Percentiles rank a stretch among this genome's conserved stretches.
Evolutionary conservation across 116 monocot species (phyloP).

Genomic region (Cymodocea nodosa): DNA sequence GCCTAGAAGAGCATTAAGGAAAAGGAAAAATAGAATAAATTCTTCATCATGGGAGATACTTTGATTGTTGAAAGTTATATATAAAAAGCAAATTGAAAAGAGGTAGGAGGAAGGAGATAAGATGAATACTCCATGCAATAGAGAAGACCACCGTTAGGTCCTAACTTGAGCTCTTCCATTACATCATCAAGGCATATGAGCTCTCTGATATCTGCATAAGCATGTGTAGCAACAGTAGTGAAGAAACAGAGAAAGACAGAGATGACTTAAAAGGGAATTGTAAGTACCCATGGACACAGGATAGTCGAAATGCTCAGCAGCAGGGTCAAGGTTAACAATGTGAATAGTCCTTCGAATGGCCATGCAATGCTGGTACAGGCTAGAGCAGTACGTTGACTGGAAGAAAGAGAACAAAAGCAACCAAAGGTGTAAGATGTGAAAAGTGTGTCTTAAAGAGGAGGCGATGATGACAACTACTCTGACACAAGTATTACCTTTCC

Average conservation of each 20-base stretch:
- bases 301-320: slow-evolving; percentile 80
- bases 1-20: slow-evolving; percentile 21
- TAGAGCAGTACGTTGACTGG: slow-evolving; percentile 95
- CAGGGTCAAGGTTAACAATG: slow-evolving; percentile 91
- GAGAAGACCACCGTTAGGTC: slow-evolving; percentile 83
- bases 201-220: slow-evolving; percentile 77
- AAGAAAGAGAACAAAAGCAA: not conserved
- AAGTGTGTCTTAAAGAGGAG: not conserved
- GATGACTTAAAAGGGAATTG: not conserved
- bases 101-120: not conserved
- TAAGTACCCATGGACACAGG: slow-evolving; percentile 66
- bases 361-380: slow-evolving; percentile 67
- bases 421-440: not conserved
- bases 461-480: not conserved
- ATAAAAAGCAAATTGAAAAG: not conserved
- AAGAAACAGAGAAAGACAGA: not conserved
- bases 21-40: not conserved
- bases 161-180: slow-evolving; percentile 85
- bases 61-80: not conserved
- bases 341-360: slow-evolving; percentile 56
- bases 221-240: not conserved
- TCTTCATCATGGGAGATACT: not conserved
- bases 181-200: slow-evolving; percentile 92
- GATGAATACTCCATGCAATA: slow-evolving; percentile 99
- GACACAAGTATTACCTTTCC: slow-evolving; percentile 49